A percentile compares a stretch with the other conserved stretches of the same genome.
Conservation (phyloP, 2,329 filamentous ascomycete species). For the Bipolaris sorokiniana region DNA sequence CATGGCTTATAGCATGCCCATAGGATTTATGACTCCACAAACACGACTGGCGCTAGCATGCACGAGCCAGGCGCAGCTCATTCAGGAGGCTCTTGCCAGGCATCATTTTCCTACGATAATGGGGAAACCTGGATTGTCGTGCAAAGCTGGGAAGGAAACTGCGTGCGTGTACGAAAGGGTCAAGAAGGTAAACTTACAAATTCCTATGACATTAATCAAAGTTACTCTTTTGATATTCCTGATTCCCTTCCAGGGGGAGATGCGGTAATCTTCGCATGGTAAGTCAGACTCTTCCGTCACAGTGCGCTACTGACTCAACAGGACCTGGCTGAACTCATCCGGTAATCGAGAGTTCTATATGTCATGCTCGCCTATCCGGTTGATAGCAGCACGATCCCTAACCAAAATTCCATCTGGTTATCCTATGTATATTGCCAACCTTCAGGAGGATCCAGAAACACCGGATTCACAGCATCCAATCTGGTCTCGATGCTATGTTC, state of each 20-base stretch:
- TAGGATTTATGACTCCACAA: slow-evolving; percentile 12
- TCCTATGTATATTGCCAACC: slow-evolving; percentile 14
- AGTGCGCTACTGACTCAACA: slow-evolving; percentile 1
- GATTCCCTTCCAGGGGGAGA: slow-evolving; percentile 46
- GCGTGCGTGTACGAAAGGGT: slow-evolving; percentile 41
- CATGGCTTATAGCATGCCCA: neutral
- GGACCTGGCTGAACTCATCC: slow-evolving; percentile 40
- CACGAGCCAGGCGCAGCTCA: slow-evolving; percentile 29
- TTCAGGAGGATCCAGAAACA: slow-evolving; percentile 6
- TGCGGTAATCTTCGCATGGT: slow-evolving; percentile 50
- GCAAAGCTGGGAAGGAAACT: slow-evolving; percentile 53
- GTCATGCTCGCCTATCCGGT: slow-evolving; percentile 50
- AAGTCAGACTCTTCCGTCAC: neutral
- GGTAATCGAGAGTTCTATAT: slow-evolving; percentile 54
- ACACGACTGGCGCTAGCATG: slow-evolving; percentile 10
- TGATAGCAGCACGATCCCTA: neutral
- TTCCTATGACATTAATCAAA: slow-evolving; percentile 43
- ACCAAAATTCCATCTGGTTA: neutral
- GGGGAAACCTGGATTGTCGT: slow-evolving; percentile 51
- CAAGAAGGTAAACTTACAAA: slow-evolving; percentile 15
- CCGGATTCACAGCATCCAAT: neutral
- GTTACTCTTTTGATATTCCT: slow-evolving; percentile 52
- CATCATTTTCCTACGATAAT: slow-evolving; percentile 51
- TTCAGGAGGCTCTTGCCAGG: slow-evolving; percentile 53
- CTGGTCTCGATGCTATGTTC: slow-evolving; percentile 9